A percentile compares a stretch with the other conserved stretches of the same genome.
Evolutionary conservation across 805 yeast species (phyloP).

Genomic region (Kazachstania kunashirensis): DNA sequence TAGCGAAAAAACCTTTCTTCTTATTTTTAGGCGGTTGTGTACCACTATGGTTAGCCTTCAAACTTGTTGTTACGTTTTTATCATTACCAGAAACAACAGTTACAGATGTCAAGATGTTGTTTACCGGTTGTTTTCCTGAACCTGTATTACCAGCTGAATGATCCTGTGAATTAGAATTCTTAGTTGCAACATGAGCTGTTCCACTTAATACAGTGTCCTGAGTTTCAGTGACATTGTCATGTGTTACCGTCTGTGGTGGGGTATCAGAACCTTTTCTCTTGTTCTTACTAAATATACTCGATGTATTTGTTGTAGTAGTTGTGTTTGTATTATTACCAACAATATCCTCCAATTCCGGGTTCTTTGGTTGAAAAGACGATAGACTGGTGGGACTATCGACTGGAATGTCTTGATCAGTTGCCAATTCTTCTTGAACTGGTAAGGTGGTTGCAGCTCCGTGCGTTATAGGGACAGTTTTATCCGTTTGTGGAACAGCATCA

Average conservation of each 20-base stretch:
- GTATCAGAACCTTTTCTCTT: background rate
- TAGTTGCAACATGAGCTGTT: background rate
- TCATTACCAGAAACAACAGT: background rate
- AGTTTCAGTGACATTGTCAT: background rate
- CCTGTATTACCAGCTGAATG: background rate
- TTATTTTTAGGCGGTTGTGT: conserved; percentile 1
- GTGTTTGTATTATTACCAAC: conserved; percentile 1
- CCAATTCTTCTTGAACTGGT: conserved; percentile 11
- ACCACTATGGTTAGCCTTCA: background rate
- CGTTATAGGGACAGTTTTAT: background rate
- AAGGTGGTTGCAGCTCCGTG: conserved; percentile 16
- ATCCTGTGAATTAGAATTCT: background rate
- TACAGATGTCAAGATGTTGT: background rate
- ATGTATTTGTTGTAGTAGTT: conserved; percentile 3
- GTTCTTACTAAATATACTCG: conserved; percentile 9
- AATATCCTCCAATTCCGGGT: background rate
- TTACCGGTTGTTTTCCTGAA: background rate
- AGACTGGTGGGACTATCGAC: conserved; percentile 5
- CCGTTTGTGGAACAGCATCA: background rate
- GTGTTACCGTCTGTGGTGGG: conserved; percentile 1
- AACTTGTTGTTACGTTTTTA: background rate
- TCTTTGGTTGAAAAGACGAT: conserved; percentile 10
- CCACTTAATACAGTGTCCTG: background rate
- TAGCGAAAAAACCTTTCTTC: conserved; percentile 8
- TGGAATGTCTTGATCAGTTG: conserved; percentile 4